Conservation (phyloP, 2,329 filamentous ascomycete species). For the Botryotinia calthae region DNA sequence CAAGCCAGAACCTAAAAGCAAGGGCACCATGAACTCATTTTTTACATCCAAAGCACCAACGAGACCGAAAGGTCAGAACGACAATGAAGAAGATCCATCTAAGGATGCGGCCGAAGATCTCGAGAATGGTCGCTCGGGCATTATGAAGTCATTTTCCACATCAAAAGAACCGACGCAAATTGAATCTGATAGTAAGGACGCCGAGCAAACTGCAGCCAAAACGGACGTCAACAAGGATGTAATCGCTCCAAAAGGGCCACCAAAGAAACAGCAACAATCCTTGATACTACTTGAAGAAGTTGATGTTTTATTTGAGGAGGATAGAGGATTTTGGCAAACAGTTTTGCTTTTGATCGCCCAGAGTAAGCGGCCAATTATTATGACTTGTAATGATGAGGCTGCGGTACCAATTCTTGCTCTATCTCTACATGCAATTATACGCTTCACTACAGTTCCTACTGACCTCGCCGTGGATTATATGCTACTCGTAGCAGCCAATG, state of each 20-base stretch:
- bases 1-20: conserved; percentile 30
- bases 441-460: conserved; percentile 64
- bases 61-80: conserved; percentile 29
- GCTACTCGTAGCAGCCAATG: conserved; percentile 77
- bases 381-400: conserved; percentile 93
- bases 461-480: conserved; percentile 76
- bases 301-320: conserved; percentile 90
- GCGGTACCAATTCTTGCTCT: conserved; percentile 72
- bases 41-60: conserved; percentile 58
- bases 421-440: conserved; percentile 81
- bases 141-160: conserved; percentile 79
- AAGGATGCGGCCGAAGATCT: conserved; percentile 56
- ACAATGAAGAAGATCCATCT: conserved; percentile 34
- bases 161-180: conserved; percentile 42
- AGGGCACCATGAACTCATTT: conserved; percentile 70
- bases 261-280: conserved; percentile 75
- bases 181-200: conserved; percentile 32
- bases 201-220: conserved; percentile 33
- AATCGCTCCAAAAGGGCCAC: conserved; percentile 21
- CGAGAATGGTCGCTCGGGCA: conserved; percentile 70
- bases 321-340: conserved; percentile 90
- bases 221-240: conserved; percentile 13
- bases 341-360: conserved; percentile 73
- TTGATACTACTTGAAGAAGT: conserved; percentile 92
- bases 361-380: conserved; percentile 87